Conservation (phyloP, 2,329 filamentous ascomycete genomes). For the Pyricularia sp. region DNA sequence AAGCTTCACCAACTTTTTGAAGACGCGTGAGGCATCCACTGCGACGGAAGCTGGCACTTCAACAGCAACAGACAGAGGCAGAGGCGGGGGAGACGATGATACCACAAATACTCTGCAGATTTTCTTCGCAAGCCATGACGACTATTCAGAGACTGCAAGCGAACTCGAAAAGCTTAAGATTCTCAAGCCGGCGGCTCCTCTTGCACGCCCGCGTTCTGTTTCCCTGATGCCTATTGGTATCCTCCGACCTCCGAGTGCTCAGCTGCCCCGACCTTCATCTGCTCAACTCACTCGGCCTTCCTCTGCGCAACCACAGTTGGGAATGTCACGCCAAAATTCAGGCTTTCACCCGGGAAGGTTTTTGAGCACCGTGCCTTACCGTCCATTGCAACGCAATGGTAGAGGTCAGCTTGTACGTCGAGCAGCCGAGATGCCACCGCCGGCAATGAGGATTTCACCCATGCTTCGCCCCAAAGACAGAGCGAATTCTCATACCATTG, state of each 20-base stretch:
- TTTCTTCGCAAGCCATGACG: neutral
- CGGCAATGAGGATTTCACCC: neutral
- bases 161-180: constrained; percentile 1
- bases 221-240: neutral
- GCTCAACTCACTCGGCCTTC: neutral
- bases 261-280: neutral
- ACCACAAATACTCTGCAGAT: neutral
- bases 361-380: neutral
- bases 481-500: neutral
- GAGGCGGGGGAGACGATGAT: neutral
- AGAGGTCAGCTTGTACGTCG: neutral
- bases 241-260: neutral
- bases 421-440: neutral
- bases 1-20: neutral
- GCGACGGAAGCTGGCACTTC: neutral
- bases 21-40: neutral
- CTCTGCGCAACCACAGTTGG: neutral
- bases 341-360: neutral
- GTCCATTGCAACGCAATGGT: neutral
- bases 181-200: neutral
- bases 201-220: neutral
- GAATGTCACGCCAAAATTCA: neutral
- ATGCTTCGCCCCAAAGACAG: neutral
- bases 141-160: neutral
- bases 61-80: neutral